Conservation (phyloP, 2,329 filamentous ascomycete species). For the Leptographium lundbergii region DNA sequence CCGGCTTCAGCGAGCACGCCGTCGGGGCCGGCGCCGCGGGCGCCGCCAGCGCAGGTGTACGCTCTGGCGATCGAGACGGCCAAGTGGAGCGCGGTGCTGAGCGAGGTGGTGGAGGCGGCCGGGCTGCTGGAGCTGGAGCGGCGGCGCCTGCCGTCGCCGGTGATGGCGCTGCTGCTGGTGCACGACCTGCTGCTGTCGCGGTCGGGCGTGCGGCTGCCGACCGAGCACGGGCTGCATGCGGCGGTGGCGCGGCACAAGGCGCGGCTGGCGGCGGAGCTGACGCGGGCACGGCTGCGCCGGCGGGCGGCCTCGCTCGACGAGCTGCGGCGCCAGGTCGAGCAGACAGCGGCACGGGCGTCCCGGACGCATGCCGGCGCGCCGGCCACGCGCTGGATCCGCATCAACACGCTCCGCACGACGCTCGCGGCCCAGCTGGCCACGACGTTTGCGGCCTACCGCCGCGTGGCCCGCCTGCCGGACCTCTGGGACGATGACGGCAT, state of each 20-base stretch:
- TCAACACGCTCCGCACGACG: slow-evolving; percentile 67
- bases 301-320: slow-evolving; percentile 56
- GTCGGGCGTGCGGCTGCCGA: slow-evolving; percentile 67
- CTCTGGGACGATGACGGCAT: slow-evolving; percentile 27
- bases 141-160: slow-evolving; percentile 55
- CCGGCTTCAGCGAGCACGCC: not conserved
- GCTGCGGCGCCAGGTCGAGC: slow-evolving; percentile 47
- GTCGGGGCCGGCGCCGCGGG: no score
- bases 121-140: slow-evolving; percentile 61
- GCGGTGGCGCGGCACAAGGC: slow-evolving; percentile 71
- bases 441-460: slow-evolving; percentile 55
- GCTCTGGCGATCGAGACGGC: slow-evolving; percentile 75
- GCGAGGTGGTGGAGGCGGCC: slow-evolving; percentile 77
- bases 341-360: slow-evolving; percentile 55
- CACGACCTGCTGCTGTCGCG: slow-evolving; percentile 81
- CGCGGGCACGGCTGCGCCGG: slow-evolving; percentile 60
- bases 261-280: slow-evolving; percentile 70
- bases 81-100: slow-evolving; percentile 81
- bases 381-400: slow-evolving; percentile 83
- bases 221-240: slow-evolving; percentile 63
- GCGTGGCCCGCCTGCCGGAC: slow-evolving; percentile 41
- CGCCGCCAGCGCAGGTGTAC: slow-evolving; percentile 69
- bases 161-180: slow-evolving; percentile 66
- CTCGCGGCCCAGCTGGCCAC: slow-evolving; percentile 59
- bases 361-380: slow-evolving; percentile 41